Percentiles rank a stretch among this genome's conserved stretches.
Conservation (phyloP, 345 rosid species). For the Heritiera fomes region DNA sequence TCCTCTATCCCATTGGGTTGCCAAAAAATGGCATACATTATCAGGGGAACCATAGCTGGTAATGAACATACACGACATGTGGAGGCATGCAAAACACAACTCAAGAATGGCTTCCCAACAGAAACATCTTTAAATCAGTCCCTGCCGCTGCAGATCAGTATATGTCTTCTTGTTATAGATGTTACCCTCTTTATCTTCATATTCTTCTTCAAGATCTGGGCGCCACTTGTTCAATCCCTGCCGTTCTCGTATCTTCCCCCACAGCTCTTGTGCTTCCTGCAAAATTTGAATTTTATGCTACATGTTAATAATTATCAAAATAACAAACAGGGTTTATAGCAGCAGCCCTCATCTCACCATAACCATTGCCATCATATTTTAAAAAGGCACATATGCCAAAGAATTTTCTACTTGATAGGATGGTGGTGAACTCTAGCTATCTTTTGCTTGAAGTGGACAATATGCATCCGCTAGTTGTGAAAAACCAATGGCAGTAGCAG, state of each 20-base stretch:
- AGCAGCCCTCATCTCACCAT: not conserved
- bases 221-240: conserved; percentile 96
- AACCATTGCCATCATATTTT: not conserved
- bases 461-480: not conserved
- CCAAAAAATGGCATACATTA: not conserved
- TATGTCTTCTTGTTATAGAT: conserved; percentile 94
- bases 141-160: conserved; percentile 96
- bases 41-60: not conserved
- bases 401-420: not conserved
- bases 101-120: not conserved
- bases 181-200: conserved; percentile 98
- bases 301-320: not conserved
- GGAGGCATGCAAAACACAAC: not conserved
- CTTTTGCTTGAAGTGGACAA: not conserved
- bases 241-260: conserved; percentile 87
- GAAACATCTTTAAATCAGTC: conserved; percentile 63
- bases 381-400: not conserved
- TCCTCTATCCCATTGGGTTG: not conserved
- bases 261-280: conserved; percentile 94
- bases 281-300: not conserved
- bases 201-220: conserved; percentile 98
- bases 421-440: not conserved
- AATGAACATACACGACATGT: not conserved
- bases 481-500: not conserved
- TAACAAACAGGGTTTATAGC: not conserved